Evolutionary conservation across 345 rosid genomes (phyloP), one percentile per base, ranked within the genome.

Genomic region (Pistacia integerrima): DNA sequence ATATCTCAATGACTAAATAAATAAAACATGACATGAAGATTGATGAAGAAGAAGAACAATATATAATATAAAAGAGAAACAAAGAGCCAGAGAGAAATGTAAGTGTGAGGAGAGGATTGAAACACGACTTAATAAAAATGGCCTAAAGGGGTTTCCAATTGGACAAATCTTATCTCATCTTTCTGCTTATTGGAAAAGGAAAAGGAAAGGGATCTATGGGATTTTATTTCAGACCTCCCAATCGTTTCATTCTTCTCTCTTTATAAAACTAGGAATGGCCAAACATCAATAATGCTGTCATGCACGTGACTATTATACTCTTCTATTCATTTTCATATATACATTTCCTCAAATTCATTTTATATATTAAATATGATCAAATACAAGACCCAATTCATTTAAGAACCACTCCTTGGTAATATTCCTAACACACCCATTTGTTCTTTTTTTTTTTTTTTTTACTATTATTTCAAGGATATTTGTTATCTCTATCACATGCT

Each of bases 271-370:
- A 64, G 86, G 86, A 82, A 76, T 74, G 84, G 85, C 85, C 83
- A 74, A 70, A 81, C 87, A 62, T 77, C 82, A 85, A 81, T 74
- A 78, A 83, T 83, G 70, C 80, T 87, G 77, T 74, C 82, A 70
- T 80, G 88, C 88, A 87, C 83, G 87, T 85, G 88, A 78, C 60
- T 57, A 10, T 61, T 76, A 73, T 30, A 77, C 79, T n/a, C n/a
- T n/a, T 69, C 70, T 67, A 22, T 22, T 22, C 22, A 22, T 22
- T 22, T 22, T 22, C 22, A 22, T 22, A 22, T 22, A 22, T 22
- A 22, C 22, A 22, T 22, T 22, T 22, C 22, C 22, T 22, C 22
- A 22, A 22, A 22, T 22, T 22, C 4, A 36, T 36, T 36, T 36
- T 36, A 36, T 36, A 4, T 36, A 36, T 36, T 36, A 22, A 22